Base-by-base conservation (phyloP, 345 rosid species). In the Eucalyptus shirleyi region DNA sequence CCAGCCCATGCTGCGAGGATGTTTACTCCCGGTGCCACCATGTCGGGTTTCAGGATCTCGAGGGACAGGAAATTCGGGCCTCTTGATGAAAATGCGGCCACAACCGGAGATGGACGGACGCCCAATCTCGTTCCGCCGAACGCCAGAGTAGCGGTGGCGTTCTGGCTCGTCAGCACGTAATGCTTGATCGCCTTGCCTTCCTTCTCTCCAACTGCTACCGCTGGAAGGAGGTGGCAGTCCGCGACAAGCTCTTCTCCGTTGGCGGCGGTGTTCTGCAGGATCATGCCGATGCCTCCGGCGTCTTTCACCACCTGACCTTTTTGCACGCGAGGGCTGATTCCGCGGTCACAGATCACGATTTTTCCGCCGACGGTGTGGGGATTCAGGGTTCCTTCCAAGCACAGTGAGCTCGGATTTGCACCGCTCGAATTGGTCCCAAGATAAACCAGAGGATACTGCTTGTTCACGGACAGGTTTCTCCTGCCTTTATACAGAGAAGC, bases 241-340 rank as follows among this genome's bases (percentile, higher is more conserved):
- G 99, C 99, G 45, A 97, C 98, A 12, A 97, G 95, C 92, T 97
- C 99, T 91, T 96, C 98, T 26, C 99, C 99, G 72, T 97, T 96
- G n/a, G 95, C 94, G 3, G 89, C 95, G 2, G 96, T 93, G 86
- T 96, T 94, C 24, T 96, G 89, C 69, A 95, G 90, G 49, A 96
- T 91, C 94, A 95, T 94, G 26, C 97, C 98, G 9, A 95, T 65
- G 5, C 98, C 98, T 47, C 98, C 98, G 0, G 97, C 95, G 53
- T 92, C 91, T 90, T 94, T 95, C 89, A 96, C 98, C 28, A 92
- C 95, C 89, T 93, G 92, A 60, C 98, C 97, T 88, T 95, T 95
- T 86, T 93, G 94, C 50, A 93, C 96, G 21, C 97, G 91, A 21
- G 96, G 94, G 81, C 94, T 93, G 60, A 94, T 91, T 34, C 97